phyloP scores from a whole-genome alignment of 306 rosid genomes.

The Arachis hypogaea region DNA sequence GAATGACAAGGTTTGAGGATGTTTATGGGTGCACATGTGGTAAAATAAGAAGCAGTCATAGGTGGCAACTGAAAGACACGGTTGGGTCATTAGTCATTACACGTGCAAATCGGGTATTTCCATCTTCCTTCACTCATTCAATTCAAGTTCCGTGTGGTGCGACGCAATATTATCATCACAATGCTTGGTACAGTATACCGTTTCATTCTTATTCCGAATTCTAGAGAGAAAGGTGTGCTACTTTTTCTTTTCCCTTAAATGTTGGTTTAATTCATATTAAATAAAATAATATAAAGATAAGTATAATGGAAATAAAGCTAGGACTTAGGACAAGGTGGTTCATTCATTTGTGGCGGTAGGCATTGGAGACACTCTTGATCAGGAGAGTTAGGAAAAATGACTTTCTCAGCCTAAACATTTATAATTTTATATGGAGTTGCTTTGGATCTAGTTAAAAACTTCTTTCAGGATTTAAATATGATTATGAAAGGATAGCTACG shows the following conservation, averaged over 20 bases:
- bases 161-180: not conserved
- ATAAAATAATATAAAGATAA: too few relatives aligned
- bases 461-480: not conserved
- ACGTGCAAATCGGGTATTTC: not conserved
- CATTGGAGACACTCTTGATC: too few relatives aligned
- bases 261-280: too few relatives aligned
- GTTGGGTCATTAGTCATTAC: not conserved
- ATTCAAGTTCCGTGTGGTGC: constrained; percentile 25
- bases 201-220: too few relatives aligned
- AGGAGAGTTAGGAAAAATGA: not conserved
- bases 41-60: constrained; percentile 18
- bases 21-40: not conserved
- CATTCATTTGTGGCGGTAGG: too few relatives aligned
- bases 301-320: too few relatives aligned
- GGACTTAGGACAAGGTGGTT: too few relatives aligned
- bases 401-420: not conserved
- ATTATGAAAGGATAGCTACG: too few relatives aligned
- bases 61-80: constrained; percentile 41
- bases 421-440: not conserved
- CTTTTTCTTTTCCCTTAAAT: too few relatives aligned
- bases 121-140: not conserved
- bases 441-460: not conserved
- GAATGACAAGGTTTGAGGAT: not conserved
- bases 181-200: not conserved
- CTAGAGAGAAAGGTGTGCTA: not conserved